Evolutionary conservation across 139 green algal species (phyloP), one percentile per base, ranked within the genome.

Genomic region (Helicosporidium sp.): DNA sequence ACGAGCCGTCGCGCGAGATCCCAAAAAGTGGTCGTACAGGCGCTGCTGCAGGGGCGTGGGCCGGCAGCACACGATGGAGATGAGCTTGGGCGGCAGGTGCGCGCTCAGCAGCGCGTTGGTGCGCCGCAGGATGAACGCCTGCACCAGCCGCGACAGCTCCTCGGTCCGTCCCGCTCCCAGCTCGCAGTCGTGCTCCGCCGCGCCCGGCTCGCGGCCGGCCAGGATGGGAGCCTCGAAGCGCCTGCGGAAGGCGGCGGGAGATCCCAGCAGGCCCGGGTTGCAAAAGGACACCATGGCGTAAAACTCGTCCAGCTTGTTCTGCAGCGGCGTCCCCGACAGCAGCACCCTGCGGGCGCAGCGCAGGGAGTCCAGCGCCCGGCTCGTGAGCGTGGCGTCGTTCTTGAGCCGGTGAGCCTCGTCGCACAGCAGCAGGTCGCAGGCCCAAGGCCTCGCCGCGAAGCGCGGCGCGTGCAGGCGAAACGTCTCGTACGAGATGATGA

Each of bases 371-470:
- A 98, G 72, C 2, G 83, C 80, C 42, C 73, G 66, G 66, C 88
- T 93, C 34, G 84, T 93, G 4, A 92, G 69, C 13, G 82, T 94
- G 20, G 75, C 65, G 55, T 91, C 82, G 54, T 97, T 98, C 69
- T 97, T 96, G 19, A 98, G 74, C 1, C 89, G 70, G 64, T 98
- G 89, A 19, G 72, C 73, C 69, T 99, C 90, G 56, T 99, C 90
- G 48, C 85, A 95, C 52, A 99, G 92, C 6, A 99, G 72, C 44
- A 99, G 73, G 62, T 99, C 85, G 60, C 79, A 93, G 19, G 68
- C 53, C n/a, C n/a, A n/a, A n/a, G n/a, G n/a, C n/a, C n/a, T n/a
- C 22, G 56, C 62, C 0, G 65, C 52, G 60, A 96, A 86, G 1
- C 58, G 53, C 6, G 76, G 59, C 12, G 70, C 54, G 62, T 97